These are phyloP conservation scores for Thelonectria blattea DNA, from an alignment of 2,329 filamentous ascomycete genomes.

Conservation along the genomic window DNA sequence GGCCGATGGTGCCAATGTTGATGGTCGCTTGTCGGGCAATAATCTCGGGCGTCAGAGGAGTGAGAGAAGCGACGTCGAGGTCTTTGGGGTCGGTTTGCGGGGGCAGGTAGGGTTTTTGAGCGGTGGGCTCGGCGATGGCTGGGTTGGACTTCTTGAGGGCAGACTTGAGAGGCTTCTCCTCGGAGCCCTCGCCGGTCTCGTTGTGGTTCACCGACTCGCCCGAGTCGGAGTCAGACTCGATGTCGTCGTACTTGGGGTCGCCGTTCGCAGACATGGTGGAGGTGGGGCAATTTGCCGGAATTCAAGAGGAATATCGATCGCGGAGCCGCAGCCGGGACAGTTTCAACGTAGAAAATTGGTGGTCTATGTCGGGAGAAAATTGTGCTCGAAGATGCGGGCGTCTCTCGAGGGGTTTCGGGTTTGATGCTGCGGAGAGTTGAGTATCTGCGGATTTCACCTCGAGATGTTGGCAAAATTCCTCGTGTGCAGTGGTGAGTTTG, in stretches of 20 bases:
- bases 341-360: conserved; percentile 24
- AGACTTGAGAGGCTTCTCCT: conserved; percentile 78
- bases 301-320: conserved; percentile 33
- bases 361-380: conserved; percentile 27
- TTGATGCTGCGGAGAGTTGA: conserved; percentile 29
- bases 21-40: conserved; percentile 98
- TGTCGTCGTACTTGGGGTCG: conserved; percentile 71
- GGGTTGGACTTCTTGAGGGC: conserved; percentile 77
- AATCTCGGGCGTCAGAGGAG: conserved; percentile 91
- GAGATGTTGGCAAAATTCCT: conserved; percentile 49
- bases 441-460: conserved; percentile 44
- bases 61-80: conserved; percentile 80
- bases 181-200: conserved; percentile 60
- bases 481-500: conserved; percentile 46
- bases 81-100: conserved; percentile 93
- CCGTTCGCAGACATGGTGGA: conserved; percentile 61
- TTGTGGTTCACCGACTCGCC: conserved; percentile 69
- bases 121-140: conserved; percentile 62
- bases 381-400: conserved; percentile 25
- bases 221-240: conserved; percentile 74
- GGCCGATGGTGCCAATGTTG: conserved; percentile 98
- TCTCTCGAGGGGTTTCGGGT: conserved; percentile 25
- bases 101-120: conserved; percentile 64
- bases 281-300: conserved; percentile 41
- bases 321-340: conserved; percentile 20